These are phyloP conservation scores for Staphylotrichum longicolle DNA, from an alignment of 495 filamentous ascomycete species.

Conservation along the genomic window DNA sequence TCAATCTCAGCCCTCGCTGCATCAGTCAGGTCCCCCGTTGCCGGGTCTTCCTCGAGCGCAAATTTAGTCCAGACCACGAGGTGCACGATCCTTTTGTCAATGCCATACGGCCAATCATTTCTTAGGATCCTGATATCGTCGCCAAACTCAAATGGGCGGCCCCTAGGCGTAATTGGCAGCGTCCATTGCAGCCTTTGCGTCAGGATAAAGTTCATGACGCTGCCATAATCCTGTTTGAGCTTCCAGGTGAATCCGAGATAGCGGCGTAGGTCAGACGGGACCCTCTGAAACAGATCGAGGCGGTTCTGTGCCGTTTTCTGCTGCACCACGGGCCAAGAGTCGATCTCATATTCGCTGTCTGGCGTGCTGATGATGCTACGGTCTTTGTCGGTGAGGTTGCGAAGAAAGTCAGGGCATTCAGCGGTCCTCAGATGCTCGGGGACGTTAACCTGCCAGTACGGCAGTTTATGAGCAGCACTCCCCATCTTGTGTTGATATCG, in stretches of 20 bases:
- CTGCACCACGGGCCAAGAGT: conserved; percentile 63
- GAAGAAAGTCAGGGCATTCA: conserved; percentile 69
- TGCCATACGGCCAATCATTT: conserved; percentile 91
- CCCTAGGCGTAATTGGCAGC: conserved; percentile 35
- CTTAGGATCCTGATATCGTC: conserved; percentile 69
- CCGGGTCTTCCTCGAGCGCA: conserved; percentile 58
- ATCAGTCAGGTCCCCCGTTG: conserved; percentile 64
- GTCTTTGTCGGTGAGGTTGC: conserved; percentile 55
- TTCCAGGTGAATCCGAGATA: conserved; percentile 66
- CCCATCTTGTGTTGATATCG: conserved; percentile 19
- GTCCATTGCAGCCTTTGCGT: conserved; percentile 64
- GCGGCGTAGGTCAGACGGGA: conserved; percentile 67
- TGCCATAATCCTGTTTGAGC: conserved; percentile 63
- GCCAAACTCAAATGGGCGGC: conserved; percentile 43
- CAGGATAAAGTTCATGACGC: conserved; percentile 71
- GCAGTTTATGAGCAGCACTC: conserved; percentile 40
- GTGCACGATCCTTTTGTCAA: conserved; percentile 73
- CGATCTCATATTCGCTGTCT: conserved; percentile 56
- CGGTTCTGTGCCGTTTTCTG: conserved; percentile 61
- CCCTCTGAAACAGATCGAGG: conserved; percentile 69
- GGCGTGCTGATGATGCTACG: conserved; percentile 61
- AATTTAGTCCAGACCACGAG: conserved; percentile 93
- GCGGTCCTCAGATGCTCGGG: conserved; percentile 56
- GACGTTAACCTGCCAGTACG: conserved; percentile 82
- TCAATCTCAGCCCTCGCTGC: conserved; percentile 63